Conservation (phyloP, 495 filamentous ascomycete species). For the Lichenothelia convexa region DNA sequence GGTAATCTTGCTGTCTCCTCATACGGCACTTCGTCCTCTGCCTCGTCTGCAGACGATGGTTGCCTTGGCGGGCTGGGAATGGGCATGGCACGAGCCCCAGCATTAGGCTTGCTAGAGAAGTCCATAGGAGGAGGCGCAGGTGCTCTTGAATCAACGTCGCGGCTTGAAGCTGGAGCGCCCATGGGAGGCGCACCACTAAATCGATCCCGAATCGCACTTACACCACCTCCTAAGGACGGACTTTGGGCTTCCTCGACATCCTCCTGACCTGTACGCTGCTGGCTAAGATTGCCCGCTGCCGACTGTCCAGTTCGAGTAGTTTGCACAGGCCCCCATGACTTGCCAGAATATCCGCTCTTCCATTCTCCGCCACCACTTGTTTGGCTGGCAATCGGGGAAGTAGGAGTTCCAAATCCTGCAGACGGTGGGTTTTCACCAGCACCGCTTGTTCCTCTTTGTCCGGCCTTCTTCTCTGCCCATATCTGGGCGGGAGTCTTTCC, state of each 20-base stretch:
- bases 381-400: slow-evolving; percentile 43
- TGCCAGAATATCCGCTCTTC: slow-evolving; percentile 80
- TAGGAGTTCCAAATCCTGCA: slow-evolving; percentile 18
- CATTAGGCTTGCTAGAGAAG: slow-evolving; percentile 39
- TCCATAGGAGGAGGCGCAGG: slow-evolving; percentile 48
- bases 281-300: slow-evolving; percentile 32
- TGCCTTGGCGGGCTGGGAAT: slow-evolving; percentile 46
- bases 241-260: slow-evolving; percentile 30
- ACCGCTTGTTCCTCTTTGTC: slow-evolving; percentile 41
- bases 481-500: slow-evolving; percentile 93
- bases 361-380: slow-evolving; percentile 54
- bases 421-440: slow-evolving; percentile 20
- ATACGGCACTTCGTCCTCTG: slow-evolving; percentile 33
- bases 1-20: slow-evolving; percentile 29
- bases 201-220: slow-evolving; percentile 55
- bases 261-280: slow-evolving; percentile 40
- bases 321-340: slow-evolving; percentile 70
- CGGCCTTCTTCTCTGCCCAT: slow-evolving; percentile 92
- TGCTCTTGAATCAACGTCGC: slow-evolving; percentile 19
- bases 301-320: slow-evolving; percentile 51
- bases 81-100: slow-evolving; percentile 38
- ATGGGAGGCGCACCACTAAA: slow-evolving; percentile 56
- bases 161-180: slow-evolving; percentile 27
- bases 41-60: slow-evolving; percentile 20
- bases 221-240: slow-evolving; percentile 35